Evolutionary conservation across 805 yeast species (phyloP).

Genomic region (Grigorovia humatica): DNA sequence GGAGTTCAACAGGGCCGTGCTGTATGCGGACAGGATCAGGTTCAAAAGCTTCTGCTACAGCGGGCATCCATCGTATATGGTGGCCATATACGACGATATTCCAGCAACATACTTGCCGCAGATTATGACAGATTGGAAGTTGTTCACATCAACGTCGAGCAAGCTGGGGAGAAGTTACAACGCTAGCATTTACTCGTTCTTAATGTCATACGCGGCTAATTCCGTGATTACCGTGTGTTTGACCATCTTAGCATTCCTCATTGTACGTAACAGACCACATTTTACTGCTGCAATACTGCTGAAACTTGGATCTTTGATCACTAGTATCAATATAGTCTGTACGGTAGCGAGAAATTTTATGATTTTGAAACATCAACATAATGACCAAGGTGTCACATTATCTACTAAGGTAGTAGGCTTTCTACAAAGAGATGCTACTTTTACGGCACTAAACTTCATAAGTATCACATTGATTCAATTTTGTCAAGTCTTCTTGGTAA

Average conservation of each 20-base stretch:
- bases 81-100: conserved; percentile 23
- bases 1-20: conserved; percentile 6
- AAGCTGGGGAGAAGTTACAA: conserved; percentile 36
- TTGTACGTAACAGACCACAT: conserved; percentile 54
- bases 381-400: conserved; percentile 26
- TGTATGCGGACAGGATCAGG: conserved; percentile 10
- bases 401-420: conserved; percentile 20
- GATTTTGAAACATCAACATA: conserved; percentile 39
- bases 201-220: conserved; percentile 53
- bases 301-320: conserved; percentile 37
- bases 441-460: conserved; percentile 48
- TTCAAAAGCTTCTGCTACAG: conserved; percentile 30
- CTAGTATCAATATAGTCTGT: conserved; percentile 45
- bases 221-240: conserved; percentile 54
- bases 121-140: conserved; percentile 39
- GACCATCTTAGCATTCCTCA: conserved; percentile 54
- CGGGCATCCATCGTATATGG: conserved; percentile 27
- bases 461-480: conserved; percentile 49
- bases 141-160: conserved; percentile 26
- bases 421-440: conserved; percentile 35
- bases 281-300: conserved; percentile 23
- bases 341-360: conserved; percentile 40
- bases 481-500: conserved; percentile 61
- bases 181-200: conserved; percentile 49
- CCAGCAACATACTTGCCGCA: conserved; percentile 33